Conservation (phyloP, 768 basidiomycete genomes). For the Fomitopsis pulvina region DNA sequence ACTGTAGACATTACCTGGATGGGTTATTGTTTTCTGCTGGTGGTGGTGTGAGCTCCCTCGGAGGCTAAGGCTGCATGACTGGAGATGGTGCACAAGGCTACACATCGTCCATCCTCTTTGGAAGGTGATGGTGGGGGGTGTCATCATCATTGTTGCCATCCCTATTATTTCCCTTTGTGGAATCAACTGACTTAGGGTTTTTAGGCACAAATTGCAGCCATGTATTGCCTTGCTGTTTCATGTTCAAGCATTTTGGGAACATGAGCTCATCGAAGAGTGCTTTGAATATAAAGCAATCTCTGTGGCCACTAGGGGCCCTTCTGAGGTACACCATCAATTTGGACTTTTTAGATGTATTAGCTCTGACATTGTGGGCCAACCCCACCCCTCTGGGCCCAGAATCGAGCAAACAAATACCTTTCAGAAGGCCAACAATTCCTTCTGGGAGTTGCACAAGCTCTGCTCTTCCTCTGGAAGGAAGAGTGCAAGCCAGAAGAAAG, state of each 20-base stretch:
- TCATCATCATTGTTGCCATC: too few relatives aligned
- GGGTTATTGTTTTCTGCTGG: constrained; percentile 2
- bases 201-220: not conserved
- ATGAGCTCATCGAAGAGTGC: not conserved
- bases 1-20: constrained; percentile 1
- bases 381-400: too few relatives aligned
- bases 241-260: constrained; percentile 5
- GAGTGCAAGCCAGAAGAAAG: too few relatives aligned
- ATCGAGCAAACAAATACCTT: too few relatives aligned
- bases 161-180: too few relatives aligned
- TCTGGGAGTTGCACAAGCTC: too few relatives aligned
- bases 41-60: not conserved
- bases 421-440: too few relatives aligned
- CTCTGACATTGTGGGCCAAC: too few relatives aligned
- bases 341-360: constrained; percentile 7
- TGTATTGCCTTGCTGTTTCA: not conserved
- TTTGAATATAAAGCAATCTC: constrained; percentile 1
- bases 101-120: too few relatives aligned
- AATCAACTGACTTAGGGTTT: not conserved
- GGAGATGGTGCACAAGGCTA: too few relatives aligned
- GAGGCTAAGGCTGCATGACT: not conserved
- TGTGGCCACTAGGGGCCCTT: not conserved
- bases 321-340: constrained; percentile 17
- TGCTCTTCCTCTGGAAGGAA: too few relatives aligned
- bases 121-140: too few relatives aligned